A percentile compares a stretch with the other conserved stretches of the same genome.
phyloP scores from a whole-genome alignment of 73 alveolate species.

The Tetrahymena thermophila region DNA sequence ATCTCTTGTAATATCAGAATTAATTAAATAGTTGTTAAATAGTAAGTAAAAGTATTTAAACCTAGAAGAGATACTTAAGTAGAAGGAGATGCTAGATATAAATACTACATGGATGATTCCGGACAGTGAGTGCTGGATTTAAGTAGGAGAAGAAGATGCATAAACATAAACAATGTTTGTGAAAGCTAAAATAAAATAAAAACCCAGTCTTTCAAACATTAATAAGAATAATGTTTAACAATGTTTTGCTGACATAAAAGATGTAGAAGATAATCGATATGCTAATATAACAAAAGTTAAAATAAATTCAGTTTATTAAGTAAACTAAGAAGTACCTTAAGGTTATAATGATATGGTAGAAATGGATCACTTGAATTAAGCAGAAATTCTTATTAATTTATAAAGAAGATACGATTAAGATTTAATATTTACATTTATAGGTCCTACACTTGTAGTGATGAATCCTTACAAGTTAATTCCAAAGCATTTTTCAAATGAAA shows the following conservation, averaged over 20 bases:
- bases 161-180: neutral
- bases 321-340: neutral
- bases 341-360: slow-evolving; percentile 75
- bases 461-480: slow-evolving; percentile 88
- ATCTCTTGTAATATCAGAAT: neutral
- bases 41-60: neutral
- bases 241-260: neutral
- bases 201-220: neutral
- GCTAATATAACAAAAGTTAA: neutral
- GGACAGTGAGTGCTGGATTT: neutral
- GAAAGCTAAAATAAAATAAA: neutral
- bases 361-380: slow-evolving; percentile 62
- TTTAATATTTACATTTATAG: slow-evolving; percentile 91
- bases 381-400: slow-evolving; percentile 70
- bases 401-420: slow-evolving; percentile 68
- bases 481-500: slow-evolving; percentile 63
- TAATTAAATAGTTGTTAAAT: neutral
- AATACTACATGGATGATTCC: neutral
- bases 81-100: neutral
- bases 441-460: slow-evolving; percentile 87
- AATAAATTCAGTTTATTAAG: neutral
- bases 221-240: neutral
- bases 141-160: neutral
- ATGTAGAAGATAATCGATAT: neutral
- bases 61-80: neutral